phyloP scores from a whole-genome alignment of 306 rosid genomes.

The Casuarina glauca region DNA sequence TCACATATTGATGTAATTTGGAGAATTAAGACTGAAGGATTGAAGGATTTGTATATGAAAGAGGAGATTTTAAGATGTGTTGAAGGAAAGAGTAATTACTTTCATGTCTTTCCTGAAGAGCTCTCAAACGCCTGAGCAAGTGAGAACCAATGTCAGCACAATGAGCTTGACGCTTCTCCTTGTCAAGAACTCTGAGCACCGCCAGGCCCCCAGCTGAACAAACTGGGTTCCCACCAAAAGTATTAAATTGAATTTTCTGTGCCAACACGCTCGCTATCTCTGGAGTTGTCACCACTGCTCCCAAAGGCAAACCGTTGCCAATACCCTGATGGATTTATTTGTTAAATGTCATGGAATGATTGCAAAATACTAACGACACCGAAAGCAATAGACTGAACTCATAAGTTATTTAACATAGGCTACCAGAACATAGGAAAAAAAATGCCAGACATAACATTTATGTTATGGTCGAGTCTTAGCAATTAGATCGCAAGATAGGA shows the following conservation, averaged over 20 bases:
- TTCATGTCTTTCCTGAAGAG: slow-evolving; percentile 64
- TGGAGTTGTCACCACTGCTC: slow-evolving; percentile 91
- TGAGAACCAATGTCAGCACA: slow-evolving; percentile 80
- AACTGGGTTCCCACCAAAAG: slow-evolving; percentile 91
- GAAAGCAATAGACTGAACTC: not conserved
- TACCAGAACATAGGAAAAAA: not conserved
- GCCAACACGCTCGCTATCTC: slow-evolving; percentile 83
- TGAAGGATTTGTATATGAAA: too few relatives aligned
- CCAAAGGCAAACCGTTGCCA: slow-evolving; percentile 90
- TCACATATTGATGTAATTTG: not conserved
- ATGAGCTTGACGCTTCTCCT: slow-evolving; percentile 87
- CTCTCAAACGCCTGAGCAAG: slow-evolving; percentile 67
- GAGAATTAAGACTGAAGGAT: not conserved
- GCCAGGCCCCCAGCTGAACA: slow-evolving; percentile 94
- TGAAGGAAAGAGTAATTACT: slow-evolving; percentile 47
- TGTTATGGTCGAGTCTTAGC: slow-evolving; percentile 1
- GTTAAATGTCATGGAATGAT: slow-evolving; percentile 21
- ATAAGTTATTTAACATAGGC: slow-evolving; percentile 1
- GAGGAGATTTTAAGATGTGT: not conserved
- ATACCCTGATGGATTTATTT: slow-evolving; percentile 63
- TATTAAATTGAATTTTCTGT: slow-evolving; percentile 77
- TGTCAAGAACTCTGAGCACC: slow-evolving; percentile 76
- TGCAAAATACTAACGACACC: not conserved
- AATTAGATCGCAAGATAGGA: not conserved
- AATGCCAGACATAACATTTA: slow-evolving; percentile 17